These are phyloP conservation scores for Phaffia tasmanica DNA, from an alignment of 768 basidiomycete genomes.

Conservation along the genomic window DNA sequence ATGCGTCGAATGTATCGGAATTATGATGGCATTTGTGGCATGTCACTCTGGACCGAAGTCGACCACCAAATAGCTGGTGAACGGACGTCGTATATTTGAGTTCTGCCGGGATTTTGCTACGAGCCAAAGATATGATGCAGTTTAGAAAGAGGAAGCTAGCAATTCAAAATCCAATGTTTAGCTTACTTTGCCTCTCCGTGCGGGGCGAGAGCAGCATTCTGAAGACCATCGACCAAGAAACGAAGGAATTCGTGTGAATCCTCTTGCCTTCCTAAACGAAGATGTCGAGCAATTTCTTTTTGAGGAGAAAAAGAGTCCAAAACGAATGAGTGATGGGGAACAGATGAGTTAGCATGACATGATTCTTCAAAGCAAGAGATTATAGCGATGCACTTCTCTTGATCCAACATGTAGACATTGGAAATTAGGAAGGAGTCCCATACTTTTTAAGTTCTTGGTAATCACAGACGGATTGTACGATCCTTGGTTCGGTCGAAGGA, in stretches of 20 bases:
- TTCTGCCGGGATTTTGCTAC: slow-evolving; percentile 34
- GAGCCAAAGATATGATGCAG: background rate
- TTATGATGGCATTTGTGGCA: slow-evolving; percentile 71
- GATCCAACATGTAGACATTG: slow-evolving; percentile 22
- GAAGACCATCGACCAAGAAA: slow-evolving; percentile 81
- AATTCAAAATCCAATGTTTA: background rate
- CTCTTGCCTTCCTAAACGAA: slow-evolving; percentile 75
- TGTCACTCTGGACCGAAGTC: slow-evolving; percentile 76
- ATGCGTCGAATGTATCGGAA: slow-evolving; percentile 92
- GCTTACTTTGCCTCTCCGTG: slow-evolving; percentile 59
- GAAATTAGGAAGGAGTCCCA: slow-evolving; percentile 31
- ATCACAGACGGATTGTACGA: slow-evolving; percentile 58
- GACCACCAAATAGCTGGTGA: slow-evolving; percentile 86
- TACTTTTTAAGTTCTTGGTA: slow-evolving; percentile 59
- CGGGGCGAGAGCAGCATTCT: slow-evolving; percentile 57
- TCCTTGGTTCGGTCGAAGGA: slow-evolving; percentile 38
- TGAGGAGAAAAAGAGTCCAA: background rate
- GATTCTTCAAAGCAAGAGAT: background rate
- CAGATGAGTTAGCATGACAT: background rate
- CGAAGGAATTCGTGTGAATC: slow-evolving; percentile 97
- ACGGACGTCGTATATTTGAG: slow-evolving; percentile 79
- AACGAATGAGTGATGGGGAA: background rate
- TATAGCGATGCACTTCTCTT: slow-evolving; percentile 14
- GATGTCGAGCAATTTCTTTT: slow-evolving; percentile 19
- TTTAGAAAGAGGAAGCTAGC: background rate